Conservation (phyloP, 2,329 filamentous ascomycete genomes). For the Exophiala sp. region DNA sequence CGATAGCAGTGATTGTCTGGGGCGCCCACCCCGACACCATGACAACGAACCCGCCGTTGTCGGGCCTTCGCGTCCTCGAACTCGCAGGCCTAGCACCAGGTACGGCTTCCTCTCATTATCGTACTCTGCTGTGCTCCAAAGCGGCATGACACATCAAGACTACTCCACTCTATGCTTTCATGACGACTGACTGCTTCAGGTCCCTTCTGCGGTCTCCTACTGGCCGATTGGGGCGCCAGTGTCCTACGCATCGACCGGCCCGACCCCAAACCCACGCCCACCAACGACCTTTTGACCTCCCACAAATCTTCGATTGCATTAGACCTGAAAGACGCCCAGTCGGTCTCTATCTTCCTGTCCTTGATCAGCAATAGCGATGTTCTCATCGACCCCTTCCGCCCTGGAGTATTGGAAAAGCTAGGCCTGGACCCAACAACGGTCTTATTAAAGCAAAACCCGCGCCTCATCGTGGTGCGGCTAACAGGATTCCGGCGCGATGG, state of each 20-base stretch:
- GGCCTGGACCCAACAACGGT: slow-evolving; percentile 64
- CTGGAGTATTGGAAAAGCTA: slow-evolving; percentile 79
- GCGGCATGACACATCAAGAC: neutral
- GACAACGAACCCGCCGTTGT: slow-evolving; percentile 41
- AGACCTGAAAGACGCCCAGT: slow-evolving; percentile 69
- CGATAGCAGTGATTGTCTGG: too few species aligned
- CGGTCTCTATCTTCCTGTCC: slow-evolving; percentile 59
- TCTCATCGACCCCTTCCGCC: slow-evolving; percentile 88
- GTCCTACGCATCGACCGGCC: slow-evolving; percentile 78
- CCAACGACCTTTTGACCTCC: slow-evolving; percentile 67
- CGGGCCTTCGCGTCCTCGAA: slow-evolving; percentile 58
- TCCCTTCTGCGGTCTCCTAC: slow-evolving; percentile 80
- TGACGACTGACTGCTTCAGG: slow-evolving; percentile 45
- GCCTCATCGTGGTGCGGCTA: slow-evolving; percentile 75
- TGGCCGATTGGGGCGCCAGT: slow-evolving; percentile 81
- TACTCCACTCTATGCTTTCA: neutral
- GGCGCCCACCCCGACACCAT: too few species aligned
- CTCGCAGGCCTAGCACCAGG: slow-evolving; percentile 62
- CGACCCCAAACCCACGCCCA: slow-evolving; percentile 48
- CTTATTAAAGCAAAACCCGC: slow-evolving; percentile 62
- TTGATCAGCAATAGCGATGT: slow-evolving; percentile 64
- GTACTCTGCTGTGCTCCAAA: neutral
- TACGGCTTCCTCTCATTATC: slow-evolving; percentile 31
- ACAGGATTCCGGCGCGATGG: slow-evolving; percentile 87
- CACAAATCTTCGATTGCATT: slow-evolving; percentile 72